These are phyloP conservation scores for Euclidium syriacum DNA, from an alignment of 345 rosid genomes.

Conservation along the genomic window DNA sequence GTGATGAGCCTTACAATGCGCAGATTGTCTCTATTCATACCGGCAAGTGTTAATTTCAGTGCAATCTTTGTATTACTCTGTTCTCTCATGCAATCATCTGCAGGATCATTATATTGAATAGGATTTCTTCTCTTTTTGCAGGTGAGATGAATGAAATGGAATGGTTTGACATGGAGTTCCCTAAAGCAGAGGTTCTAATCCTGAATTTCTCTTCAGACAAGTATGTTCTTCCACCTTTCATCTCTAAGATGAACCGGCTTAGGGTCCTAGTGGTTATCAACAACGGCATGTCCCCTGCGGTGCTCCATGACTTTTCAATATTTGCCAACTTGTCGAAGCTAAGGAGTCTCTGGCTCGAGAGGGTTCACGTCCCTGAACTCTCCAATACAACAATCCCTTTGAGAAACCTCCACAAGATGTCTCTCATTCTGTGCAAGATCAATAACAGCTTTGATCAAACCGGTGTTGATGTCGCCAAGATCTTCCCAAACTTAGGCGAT, in stretches of 20 bases:
- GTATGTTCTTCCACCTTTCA: slow-evolving; percentile 76
- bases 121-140: slow-evolving; percentile 21
- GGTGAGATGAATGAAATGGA: slow-evolving; percentile 80
- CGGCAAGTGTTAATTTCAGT: slow-evolving; percentile 30
- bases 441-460: slow-evolving; percentile 51
- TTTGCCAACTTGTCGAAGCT: slow-evolving; percentile 46
- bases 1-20: slow-evolving; percentile 53
- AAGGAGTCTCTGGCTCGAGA: slow-evolving; percentile 89
- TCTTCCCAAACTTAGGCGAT: slow-evolving; percentile 61
- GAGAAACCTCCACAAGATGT: slow-evolving; percentile 51
- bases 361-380: slow-evolving; percentile 47
- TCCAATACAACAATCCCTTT: slow-evolving; percentile 40
- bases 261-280: slow-evolving; percentile 70
- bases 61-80: not conserved
- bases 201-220: slow-evolving; percentile 57
- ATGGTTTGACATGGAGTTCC: slow-evolving; percentile 78
- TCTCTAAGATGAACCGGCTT: slow-evolving; percentile 66
- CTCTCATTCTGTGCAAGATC: slow-evolving; percentile 72
- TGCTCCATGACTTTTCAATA: slow-evolving; percentile 48
- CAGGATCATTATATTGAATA: not conserved
- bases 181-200: slow-evolving; percentile 80
- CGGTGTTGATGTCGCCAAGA: slow-evolving; percentile 36
- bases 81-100: not conserved
- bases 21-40: slow-evolving; percentile 82
- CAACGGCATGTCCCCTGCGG: slow-evolving; percentile 46